phyloP scores from a whole-genome alignment of 768 basidiomycete genomes.

The Hypsizygus marmoreus region DNA sequence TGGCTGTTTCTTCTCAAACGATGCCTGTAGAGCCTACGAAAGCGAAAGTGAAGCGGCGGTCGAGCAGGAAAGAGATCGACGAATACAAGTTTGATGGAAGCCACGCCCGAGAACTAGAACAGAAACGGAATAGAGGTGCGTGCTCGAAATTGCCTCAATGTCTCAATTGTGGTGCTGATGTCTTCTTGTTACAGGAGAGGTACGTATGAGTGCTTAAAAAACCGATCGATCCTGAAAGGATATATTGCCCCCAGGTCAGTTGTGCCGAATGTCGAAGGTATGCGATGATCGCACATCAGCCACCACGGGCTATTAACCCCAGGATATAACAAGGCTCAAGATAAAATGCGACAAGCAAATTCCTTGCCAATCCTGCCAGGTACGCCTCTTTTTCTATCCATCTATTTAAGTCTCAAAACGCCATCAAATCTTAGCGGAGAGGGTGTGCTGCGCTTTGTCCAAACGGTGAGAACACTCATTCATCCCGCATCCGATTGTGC shows the following conservation, averaged over 20 bases:
- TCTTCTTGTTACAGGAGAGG: slow-evolving; percentile 26
- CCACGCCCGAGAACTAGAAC: slow-evolving; percentile 68
- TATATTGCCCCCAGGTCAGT: slow-evolving; percentile 49
- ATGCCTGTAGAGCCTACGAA: slow-evolving; percentile 64
- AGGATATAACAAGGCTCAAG: slow-evolving; percentile 50
- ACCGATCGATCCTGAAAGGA: slow-evolving; percentile 13
- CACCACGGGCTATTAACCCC: slow-evolving; percentile 13
- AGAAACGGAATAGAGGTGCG: slow-evolving; percentile 68
- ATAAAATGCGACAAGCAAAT: slow-evolving; percentile 85
- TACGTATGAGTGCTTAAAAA: slow-evolving; percentile 19
- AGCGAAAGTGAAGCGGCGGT: slow-evolving; percentile 49
- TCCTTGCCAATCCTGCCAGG: slow-evolving; percentile 77
- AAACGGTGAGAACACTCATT: slow-evolving; percentile 57
- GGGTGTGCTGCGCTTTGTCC: slow-evolving; percentile 74
- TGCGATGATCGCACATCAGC: slow-evolving; percentile 51
- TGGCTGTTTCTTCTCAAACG: neutral
- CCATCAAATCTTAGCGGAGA: slow-evolving; percentile 44
- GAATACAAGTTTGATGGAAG: slow-evolving; percentile 51
- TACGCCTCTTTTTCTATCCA: slow-evolving; percentile 26
- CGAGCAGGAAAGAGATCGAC: slow-evolving; percentile 50
- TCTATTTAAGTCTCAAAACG: neutral
- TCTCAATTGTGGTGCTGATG: slow-evolving; percentile 12
- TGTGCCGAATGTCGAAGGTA: slow-evolving; percentile 79
- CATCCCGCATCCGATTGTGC: slow-evolving; percentile 7
- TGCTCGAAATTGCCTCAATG: slow-evolving; percentile 3